Conservation (phyloP, 768 basidiomycete genomes). For the Galerina marginata region DNA sequence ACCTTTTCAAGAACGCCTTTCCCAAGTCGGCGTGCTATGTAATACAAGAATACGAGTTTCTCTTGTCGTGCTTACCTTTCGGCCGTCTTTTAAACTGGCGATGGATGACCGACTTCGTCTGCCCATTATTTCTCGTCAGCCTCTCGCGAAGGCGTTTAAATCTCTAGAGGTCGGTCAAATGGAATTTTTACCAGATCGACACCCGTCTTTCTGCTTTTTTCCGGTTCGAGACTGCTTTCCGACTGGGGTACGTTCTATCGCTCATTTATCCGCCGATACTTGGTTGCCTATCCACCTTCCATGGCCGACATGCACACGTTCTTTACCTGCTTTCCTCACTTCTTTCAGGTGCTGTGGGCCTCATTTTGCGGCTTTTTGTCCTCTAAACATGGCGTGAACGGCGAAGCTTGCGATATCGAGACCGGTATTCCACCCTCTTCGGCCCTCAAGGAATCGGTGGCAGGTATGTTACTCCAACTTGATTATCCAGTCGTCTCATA, state of each 20-base stretch:
- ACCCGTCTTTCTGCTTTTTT: too few relatives aligned
- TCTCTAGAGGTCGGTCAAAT: too few relatives aligned
- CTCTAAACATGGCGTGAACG: background rate
- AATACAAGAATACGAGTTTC: too few relatives aligned
- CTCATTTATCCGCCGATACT: background rate
- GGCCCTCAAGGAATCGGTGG: background rate
- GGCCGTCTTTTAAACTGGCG: too few relatives aligned
- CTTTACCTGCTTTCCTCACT: slow-evolving; percentile 10
- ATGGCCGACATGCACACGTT: slow-evolving; percentile 13
- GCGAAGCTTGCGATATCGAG: slow-evolving; percentile 11
- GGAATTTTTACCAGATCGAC: too few relatives aligned
- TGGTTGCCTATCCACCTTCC: background rate
- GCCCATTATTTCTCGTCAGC: too few relatives aligned
- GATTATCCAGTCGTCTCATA: background rate
- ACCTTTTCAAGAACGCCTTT: too few relatives aligned
- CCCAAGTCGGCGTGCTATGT: too few relatives aligned
- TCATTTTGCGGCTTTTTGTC: slow-evolving; percentile 5
- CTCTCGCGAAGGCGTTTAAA: too few relatives aligned
- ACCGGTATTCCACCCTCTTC: background rate
- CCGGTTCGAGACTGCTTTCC: background rate
- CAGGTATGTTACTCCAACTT: background rate
- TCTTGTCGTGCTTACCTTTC: too few relatives aligned
- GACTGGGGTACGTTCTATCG: background rate
- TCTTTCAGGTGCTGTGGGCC: slow-evolving; percentile 10
- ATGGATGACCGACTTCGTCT: too few relatives aligned